Evolutionary conservation across 345 rosid species (phyloP).

Genomic region (Moricandia moricandioides): DNA sequence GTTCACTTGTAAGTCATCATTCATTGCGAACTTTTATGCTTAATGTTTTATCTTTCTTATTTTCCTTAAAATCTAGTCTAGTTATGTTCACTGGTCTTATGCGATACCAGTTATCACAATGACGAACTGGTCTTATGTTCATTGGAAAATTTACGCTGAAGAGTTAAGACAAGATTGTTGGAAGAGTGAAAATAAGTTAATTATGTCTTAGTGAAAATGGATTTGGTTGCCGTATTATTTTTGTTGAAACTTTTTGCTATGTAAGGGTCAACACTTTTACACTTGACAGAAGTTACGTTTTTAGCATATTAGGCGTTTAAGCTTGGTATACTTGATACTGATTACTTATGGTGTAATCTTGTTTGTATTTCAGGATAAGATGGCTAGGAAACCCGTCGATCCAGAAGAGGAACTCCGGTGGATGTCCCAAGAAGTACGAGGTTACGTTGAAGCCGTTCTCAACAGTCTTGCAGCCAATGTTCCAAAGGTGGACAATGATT

Average conservation of each 20-base stretch:
- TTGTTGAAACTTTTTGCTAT: not conserved
- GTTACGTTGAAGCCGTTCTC: conserved; percentile 99
- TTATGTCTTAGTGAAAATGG: not conserved
- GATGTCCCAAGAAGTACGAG: conserved; percentile 99
- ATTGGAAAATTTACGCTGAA: not conserved
- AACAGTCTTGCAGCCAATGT: conserved; percentile 99
- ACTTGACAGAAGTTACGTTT: not conserved
- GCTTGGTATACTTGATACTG: not conserved
- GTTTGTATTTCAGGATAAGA: conserved; percentile 63
- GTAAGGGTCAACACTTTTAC: not conserved
- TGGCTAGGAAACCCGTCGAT: conserved; percentile 87
- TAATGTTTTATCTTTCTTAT: not conserved
- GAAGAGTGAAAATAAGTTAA: not conserved
- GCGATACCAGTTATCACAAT: not conserved
- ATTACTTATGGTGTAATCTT: not conserved
- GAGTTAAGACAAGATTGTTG: not conserved
- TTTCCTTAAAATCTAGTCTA: not conserved
- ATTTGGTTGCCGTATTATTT: not conserved
- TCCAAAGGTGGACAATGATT: conserved; percentile 58
- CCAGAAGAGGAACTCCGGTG: conserved; percentile 99
- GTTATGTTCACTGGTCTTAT: conserved; percentile 2
- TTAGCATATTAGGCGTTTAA: not conserved
- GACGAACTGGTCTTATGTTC: too few relatives aligned
- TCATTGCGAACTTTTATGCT: not conserved
- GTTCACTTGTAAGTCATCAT: conserved; percentile 82